phyloP scores from a whole-genome alignment of 805 yeast genomes.

The Hagleromyces aurorensis region DNA sequence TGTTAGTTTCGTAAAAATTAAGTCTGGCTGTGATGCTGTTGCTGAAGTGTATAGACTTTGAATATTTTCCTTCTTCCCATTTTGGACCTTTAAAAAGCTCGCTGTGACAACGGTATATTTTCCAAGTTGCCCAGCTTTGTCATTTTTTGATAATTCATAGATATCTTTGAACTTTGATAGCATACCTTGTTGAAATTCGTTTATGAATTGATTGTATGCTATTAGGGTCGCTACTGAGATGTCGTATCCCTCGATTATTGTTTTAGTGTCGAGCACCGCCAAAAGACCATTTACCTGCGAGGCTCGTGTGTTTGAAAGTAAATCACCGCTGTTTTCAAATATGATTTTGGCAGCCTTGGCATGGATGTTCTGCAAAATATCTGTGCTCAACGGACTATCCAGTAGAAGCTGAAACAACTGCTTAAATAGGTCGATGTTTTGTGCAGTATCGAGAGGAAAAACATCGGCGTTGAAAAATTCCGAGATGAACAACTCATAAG shows the following conservation, averaged over 20 bases:
- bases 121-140: constrained; percentile 17
- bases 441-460: constrained; percentile 13
- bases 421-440: constrained; percentile 15
- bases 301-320: constrained; percentile 4
- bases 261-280: constrained; percentile 7
- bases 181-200: too few species aligned
- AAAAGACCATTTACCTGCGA: constrained; percentile 12
- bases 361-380: constrained; percentile 1
- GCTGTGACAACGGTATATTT: constrained; percentile 16
- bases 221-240: constrained; percentile 10
- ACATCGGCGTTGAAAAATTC: constrained; percentile 9
- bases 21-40: constrained; percentile 3
- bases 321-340: constrained; percentile 15
- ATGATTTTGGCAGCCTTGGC: constrained; percentile 11
- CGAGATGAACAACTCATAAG: constrained; percentile 11
- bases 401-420: constrained; percentile 4
- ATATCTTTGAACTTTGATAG: constrained; percentile 11
- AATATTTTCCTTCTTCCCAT: background rate
- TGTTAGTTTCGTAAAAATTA: constrained; percentile 14
- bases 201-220: constrained; percentile 10
- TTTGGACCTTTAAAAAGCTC: constrained; percentile 2
- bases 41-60: constrained; percentile 2
- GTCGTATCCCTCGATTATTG: constrained; percentile 2
- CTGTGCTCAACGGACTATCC: background rate
- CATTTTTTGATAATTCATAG: constrained; percentile 15